A percentile compares a stretch with the other conserved stretches of the same genome.
These are phyloP conservation scores for slime mould (Dictyostelium discoideum) DNA, from an alignment of 78 protist genomes.

Conservation along the genomic window dicty_2.7 NC_007091.3:1476001-1476500, in stretches of 20 bases:
- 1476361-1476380: slow-evolving; percentile 85
- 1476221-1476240: slow-evolving; percentile 29
- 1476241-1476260: slow-evolving; percentile 47
- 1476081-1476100: slow-evolving; percentile 96
- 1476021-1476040: slow-evolving; percentile 90
- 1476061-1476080: slow-evolving; percentile 94
- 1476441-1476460: slow-evolving; percentile 90
- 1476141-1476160: slow-evolving; percentile 88
- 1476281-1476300: slow-evolving; percentile 39
- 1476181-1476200: slow-evolving; percentile 72
- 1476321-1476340: slow-evolving; percentile 18
- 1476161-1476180: slow-evolving; percentile 97
- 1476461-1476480: slow-evolving; percentile 59
- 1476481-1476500: slow-evolving; percentile 89
- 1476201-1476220: slow-evolving; percentile 71
- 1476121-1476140: slow-evolving; percentile 95
- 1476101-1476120: slow-evolving; percentile 95
- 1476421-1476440: slow-evolving; percentile 91
- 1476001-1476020: slow-evolving; percentile 96
- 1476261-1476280: neutral
- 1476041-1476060: slow-evolving; percentile 69
- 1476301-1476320: slow-evolving; percentile 59
- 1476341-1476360: slow-evolving; percentile 9
- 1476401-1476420: slow-evolving; percentile 95
- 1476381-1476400: slow-evolving; percentile 86